Base-by-base conservation (phyloP, 2,329 filamentous ascomycete genomes). In the Fusarium longipes region DNA sequence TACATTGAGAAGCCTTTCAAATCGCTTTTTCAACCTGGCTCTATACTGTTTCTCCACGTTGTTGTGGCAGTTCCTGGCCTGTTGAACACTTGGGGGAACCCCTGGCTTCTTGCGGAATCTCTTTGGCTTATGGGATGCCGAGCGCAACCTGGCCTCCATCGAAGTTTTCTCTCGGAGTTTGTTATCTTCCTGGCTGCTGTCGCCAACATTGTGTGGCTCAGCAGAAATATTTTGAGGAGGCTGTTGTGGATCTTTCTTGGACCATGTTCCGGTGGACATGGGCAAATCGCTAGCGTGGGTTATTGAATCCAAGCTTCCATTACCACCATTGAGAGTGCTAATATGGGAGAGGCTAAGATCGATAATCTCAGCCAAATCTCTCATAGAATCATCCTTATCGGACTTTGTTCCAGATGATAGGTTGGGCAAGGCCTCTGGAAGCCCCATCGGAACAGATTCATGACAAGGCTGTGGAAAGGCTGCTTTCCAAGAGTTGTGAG, bases 1-100 rank as follows among this genome's bases (percentile, higher is more conserved):
- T 4, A 11, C 22, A 3, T 7, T 6, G 10, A 53, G 15, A 0
- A 53, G 22, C 12, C 18, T 43, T 20, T 29, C 50, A 6, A 53
- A 53, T 1, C 24, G 25, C 2, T 14, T 17, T 17, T 53, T 53
- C 11, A 53, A 22, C 10, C 50, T 39, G 2, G 18, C 45, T 8
- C 50, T 27, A 9, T 53, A 53, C 18, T 53, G 30, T 14, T 47
- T 53, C 3, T 53, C 50, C 8, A 53, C 24, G 3, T 29, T 36
- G 24, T 53, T 53, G 14, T 53, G 50, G 10, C 40, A 47, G 22
- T 36, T 12, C 14, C 50, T 24, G 7, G 50, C 50, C 17, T 53
- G 24, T 8, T 20, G 22, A 7, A 29, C 24, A 6, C 20, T 6
- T 9, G 40, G 11, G 8, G 40, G 18, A 7, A 47, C 29, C 9